Percentiles rank a stretch among this genome's conserved stretches.
These are phyloP conservation scores for Cyphellophora attinorum DNA, from an alignment of 2,329 filamentous ascomycete genomes.

Conservation along the genomic window DNA sequence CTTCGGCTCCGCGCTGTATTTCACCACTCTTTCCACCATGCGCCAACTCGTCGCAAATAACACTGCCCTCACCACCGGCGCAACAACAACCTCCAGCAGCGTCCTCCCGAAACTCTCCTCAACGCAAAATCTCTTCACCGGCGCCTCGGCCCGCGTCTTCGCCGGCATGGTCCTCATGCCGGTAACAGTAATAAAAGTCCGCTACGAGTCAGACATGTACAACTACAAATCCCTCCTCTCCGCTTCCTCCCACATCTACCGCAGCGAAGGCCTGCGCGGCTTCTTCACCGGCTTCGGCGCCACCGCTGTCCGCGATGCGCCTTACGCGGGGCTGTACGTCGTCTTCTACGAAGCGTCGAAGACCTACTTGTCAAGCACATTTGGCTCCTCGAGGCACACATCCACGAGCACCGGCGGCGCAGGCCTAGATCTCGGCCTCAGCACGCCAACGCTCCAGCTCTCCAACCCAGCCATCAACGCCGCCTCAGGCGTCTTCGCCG, in stretches of 20 bases:
- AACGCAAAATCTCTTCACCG: conserved; percentile 73
- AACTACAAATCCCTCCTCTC: conserved; percentile 65
- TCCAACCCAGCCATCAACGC: conserved; percentile 69
- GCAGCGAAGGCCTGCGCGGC: conserved; percentile 63
- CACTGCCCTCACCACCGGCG: conserved; percentile 25
- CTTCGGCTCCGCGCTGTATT: conserved; percentile 88
- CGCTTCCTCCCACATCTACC: conserved; percentile 65
- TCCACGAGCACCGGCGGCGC: conserved; percentile 11
- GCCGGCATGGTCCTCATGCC: conserved; percentile 93
- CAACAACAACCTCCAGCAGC: conserved; percentile 32
- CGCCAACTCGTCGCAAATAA: conserved; percentile 48
- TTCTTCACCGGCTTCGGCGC: conserved; percentile 93
- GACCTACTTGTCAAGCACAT: conserved; percentile 40
- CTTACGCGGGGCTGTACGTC: conserved; percentile 91
- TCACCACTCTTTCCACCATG: conserved; percentile 74
- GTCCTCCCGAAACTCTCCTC: conserved; percentile 74
- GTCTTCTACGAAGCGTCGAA: conserved; percentile 86
- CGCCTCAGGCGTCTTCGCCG: conserved; percentile 68
- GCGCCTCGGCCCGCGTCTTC: conserved; percentile 71
- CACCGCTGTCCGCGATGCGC: conserved; percentile 87
- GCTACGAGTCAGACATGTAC: conserved; percentile 85
- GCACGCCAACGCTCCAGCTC: conserved; percentile 10
- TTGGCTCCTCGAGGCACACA: no score
- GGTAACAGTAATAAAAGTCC: conserved; percentile 90
- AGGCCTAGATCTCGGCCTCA: conserved; percentile 17